These are phyloP conservation scores for Brassica hybrid DNA, from an alignment of 441 rosid genomes.

Conservation along the genomic window DNA sequence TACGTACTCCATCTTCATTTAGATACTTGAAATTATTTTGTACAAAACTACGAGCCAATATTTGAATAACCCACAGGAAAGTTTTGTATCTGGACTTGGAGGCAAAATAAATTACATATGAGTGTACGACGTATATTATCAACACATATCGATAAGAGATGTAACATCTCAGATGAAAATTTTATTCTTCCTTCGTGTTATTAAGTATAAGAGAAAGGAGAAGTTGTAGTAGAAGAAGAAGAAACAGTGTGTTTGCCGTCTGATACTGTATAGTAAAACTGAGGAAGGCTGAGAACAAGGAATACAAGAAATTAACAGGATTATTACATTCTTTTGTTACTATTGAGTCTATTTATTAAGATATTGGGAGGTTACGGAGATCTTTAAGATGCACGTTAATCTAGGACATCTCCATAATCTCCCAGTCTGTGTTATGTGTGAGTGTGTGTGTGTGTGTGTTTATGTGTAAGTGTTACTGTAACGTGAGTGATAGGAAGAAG, in stretches of 20 bases:
- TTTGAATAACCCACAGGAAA: neutral
- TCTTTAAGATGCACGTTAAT: neutral
- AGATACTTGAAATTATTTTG: neutral
- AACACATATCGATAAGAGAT: neutral
- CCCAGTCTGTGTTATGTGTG: neutral
- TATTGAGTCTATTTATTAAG: neutral
- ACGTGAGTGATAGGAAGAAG: conserved; percentile 35
- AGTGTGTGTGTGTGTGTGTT: neutral
- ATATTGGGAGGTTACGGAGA: neutral
- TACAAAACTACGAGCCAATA: neutral
- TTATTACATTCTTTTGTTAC: neutral
- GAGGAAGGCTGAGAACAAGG: neutral
- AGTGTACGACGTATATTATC: neutral
- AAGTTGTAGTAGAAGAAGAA: neutral
- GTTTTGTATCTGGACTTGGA: neutral
- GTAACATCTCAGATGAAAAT: too few relatives aligned
- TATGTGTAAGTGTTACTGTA: conserved; percentile 11
- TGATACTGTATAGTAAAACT: neutral
- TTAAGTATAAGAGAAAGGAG: too few relatives aligned
- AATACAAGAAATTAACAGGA: neutral
- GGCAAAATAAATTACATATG: neutral
- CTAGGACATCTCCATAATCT: conserved; percentile 8
- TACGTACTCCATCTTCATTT: neutral
- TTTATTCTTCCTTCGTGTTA: neutral
- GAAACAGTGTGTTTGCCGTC: neutral